Conservation (phyloP, 805 yeast genomes). For the Jamesozyma lodderae region DNA sequence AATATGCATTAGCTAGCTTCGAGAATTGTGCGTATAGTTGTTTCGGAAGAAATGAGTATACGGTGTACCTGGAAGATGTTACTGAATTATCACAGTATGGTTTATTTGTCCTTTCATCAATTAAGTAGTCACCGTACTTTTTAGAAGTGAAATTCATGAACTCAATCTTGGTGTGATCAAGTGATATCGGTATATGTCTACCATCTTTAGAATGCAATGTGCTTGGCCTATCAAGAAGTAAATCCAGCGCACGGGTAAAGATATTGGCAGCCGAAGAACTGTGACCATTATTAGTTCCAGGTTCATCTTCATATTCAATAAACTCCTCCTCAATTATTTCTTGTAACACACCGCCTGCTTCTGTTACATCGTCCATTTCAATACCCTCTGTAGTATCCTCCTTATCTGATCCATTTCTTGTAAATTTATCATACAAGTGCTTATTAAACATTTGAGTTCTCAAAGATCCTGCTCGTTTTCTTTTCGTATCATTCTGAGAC, state of each 20-base stretch:
- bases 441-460: constrained; percentile 30
- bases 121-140: constrained; percentile 26
- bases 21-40: constrained; percentile 88
- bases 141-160: constrained; percentile 13
- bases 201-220: constrained; percentile 57
- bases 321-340: neutral
- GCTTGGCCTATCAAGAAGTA: constrained; percentile 38
- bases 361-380: constrained; percentile 12
- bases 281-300: neutral
- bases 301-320: constrained; percentile 5
- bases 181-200: constrained; percentile 59
- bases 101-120: constrained; percentile 57
- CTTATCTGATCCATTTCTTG: constrained; percentile 3
- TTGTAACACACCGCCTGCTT: neutral
- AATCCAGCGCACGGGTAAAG: constrained; percentile 12
- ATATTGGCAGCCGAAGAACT: constrained; percentile 4
- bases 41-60: constrained; percentile 75
- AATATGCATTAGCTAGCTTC: constrained; percentile 84
- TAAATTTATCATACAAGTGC: constrained; percentile 22
- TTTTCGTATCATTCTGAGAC: constrained; percentile 8
- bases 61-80: constrained; percentile 79
- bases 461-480: constrained; percentile 26
- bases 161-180: constrained; percentile 31
- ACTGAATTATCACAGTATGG: constrained; percentile 62
- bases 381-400: constrained; percentile 7